Percentiles rank a stretch among this genome's conserved stretches.
Evolutionary conservation across 2,329 filamentous ascomycete genomes (phyloP).

Genomic region (Ceratocystis colombiana): DNA sequence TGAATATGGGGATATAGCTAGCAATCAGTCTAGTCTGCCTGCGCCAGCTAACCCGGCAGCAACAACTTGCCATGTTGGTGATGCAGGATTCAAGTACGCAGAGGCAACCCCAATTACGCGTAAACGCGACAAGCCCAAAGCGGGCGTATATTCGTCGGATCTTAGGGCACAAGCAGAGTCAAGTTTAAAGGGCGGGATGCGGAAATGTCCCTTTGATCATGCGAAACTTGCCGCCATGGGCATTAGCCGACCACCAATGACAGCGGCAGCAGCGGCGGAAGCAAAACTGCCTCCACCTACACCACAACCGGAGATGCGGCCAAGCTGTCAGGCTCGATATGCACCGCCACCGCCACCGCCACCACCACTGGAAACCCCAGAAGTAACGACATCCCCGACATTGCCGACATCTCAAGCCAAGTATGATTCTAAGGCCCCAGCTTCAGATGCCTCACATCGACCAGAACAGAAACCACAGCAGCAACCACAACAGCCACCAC

Average conservation of each 20-base stretch:
- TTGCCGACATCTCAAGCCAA: conserved; percentile 21
- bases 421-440: conserved; percentile 10
- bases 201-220: conserved; percentile 52
- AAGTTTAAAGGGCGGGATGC: conserved; percentile 28
- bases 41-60: conserved; percentile 41
- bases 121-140: conserved; percentile 31
- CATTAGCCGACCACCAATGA: conserved; percentile 14
- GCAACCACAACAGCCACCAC: conserved; percentile 30
- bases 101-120: neutral
- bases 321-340: neutral
- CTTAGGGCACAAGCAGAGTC: conserved; percentile 5
- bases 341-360: neutral
- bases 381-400: conserved; percentile 27
- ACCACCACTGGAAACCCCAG: neutral
- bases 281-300: neutral
- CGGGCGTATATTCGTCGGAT: neutral
- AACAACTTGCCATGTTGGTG: conserved; percentile 30
- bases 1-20: neutral
- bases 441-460: conserved; percentile 47
- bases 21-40: conserved; percentile 17
- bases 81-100: neutral
- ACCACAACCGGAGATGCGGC: neutral
- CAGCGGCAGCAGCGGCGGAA: conserved; percentile 12
- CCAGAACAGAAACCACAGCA: conserved; percentile 31
- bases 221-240: conserved; percentile 37